Evolutionary conservation across 1,139 yeast species (phyloP).

Genomic region (Taiozyma sp.): DNA sequence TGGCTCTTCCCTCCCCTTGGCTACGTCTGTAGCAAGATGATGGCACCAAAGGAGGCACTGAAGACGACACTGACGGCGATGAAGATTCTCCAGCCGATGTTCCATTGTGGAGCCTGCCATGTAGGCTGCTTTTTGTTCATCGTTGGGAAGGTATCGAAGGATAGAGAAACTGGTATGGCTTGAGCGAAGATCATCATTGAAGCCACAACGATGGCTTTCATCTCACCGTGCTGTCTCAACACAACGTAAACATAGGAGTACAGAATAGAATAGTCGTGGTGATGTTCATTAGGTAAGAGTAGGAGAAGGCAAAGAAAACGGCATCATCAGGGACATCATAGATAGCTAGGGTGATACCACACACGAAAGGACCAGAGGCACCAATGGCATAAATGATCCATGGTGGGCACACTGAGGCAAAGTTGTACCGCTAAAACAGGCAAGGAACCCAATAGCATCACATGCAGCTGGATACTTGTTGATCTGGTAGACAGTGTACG

Average conservation of each 20-base stretch:
- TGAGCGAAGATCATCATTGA: conserved; percentile 9
- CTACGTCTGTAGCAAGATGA: conserved; percentile 53
- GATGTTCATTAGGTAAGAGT: conserved; percentile 28
- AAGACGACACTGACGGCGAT: conserved; percentile 47
- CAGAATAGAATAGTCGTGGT: conserved; percentile 3
- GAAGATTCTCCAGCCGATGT: conserved; percentile 43
- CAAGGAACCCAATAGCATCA: conserved; percentile 9
- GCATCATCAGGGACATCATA: conserved; percentile 28
- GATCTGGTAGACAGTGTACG: conserved; percentile 13
- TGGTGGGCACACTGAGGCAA: conserved; percentile 26
- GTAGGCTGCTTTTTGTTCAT: conserved; percentile 44
- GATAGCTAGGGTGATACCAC: conserved; percentile 29
- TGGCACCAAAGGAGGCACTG: conserved; percentile 50
- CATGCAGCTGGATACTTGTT: conserved; percentile 16
- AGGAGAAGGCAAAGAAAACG: conserved; percentile 24
- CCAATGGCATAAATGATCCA: conserved; percentile 19
- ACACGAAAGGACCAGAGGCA: conserved; percentile 9
- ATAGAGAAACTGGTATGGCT: conserved; percentile 12
- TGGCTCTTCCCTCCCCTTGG: conserved; percentile 47
- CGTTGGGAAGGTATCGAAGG: conserved; percentile 14
- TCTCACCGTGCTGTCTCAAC: conserved; percentile 3
- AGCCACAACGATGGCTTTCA: conserved; percentile 7
- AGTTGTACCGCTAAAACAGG: conserved; percentile 6
- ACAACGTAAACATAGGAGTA: conserved; percentile 3
- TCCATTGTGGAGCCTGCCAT: conserved; percentile 43